Evolutionary conservation across 2,329 filamentous ascomycete species (phyloP).

Genomic region (Exophiala calicioides): DNA sequence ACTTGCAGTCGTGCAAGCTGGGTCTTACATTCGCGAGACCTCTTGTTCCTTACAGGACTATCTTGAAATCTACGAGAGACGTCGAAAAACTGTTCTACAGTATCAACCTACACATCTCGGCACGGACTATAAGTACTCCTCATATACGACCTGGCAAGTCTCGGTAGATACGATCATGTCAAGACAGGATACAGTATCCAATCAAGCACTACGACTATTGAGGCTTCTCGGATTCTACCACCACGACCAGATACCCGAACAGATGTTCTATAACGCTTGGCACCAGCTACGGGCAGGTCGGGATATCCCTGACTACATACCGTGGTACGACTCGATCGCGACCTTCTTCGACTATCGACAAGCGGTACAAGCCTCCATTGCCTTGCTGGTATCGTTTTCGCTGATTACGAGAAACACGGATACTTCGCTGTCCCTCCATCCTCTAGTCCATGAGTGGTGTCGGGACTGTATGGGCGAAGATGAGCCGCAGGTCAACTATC

Average conservation of each 20-base stretch:
- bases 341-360: too few species aligned
- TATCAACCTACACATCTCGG: not conserved
- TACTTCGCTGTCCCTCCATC: too few species aligned
- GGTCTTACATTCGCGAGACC: too few species aligned
- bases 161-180: not conserved
- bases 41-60: too few species aligned
- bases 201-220: not conserved
- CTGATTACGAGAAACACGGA: too few species aligned
- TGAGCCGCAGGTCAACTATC: too few species aligned
- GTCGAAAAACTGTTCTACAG: not conserved
- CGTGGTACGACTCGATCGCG: too few species aligned
- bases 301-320: not conserved
- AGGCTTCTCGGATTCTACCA: not conserved
- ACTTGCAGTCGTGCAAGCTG: too few species aligned
- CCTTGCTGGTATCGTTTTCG: too few species aligned
- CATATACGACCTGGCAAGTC: not conserved
- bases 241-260: not conserved
- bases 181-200: not conserved
- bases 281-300: not conserved
- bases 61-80: not conserved
- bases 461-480: too few species aligned
- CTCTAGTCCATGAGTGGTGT: too few species aligned
- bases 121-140: not conserved
- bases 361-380: too few species aligned
- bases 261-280: not conserved